Conservation (phyloP, 495 filamentous ascomycete genomes). For the Hypoxylon fragiforme region DNA sequence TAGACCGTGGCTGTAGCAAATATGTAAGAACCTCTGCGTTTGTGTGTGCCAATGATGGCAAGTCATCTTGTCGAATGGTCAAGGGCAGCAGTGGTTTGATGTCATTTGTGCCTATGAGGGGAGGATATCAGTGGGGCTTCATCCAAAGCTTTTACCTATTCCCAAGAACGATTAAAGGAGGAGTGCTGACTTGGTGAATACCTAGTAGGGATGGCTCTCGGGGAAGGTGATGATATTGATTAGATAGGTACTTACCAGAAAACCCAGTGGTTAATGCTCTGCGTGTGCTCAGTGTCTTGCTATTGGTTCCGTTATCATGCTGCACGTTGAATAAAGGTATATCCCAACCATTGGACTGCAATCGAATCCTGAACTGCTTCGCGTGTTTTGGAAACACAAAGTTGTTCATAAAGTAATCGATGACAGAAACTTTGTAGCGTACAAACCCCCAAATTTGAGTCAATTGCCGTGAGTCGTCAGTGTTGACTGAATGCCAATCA, state of each 20-base stretch:
- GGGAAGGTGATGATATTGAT: not conserved
- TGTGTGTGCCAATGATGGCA: conserved; percentile 48
- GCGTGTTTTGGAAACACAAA: conserved; percentile 58
- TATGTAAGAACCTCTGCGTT: conserved; percentile 58
- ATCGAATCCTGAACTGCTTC: conserved; percentile 54
- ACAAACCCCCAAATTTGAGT: conserved; percentile 46
- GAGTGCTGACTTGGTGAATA: too few species aligned
- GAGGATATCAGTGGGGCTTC: too few species aligned
- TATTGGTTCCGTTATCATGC: conserved; percentile 1
- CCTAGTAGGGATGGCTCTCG: too few species aligned
- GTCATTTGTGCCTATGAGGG: conserved; percentile 54
- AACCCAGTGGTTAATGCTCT: conserved; percentile 52
- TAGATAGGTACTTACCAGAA: conserved; percentile 9
- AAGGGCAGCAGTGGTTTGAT: conserved; percentile 51
- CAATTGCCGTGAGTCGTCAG: conserved; percentile 51
- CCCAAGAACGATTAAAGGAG: too few species aligned
- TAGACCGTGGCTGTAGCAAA: conserved; percentile 48
- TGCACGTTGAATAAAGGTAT: conserved; percentile 41
- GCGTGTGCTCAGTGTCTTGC: not conserved
- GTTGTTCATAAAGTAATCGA: conserved; percentile 57
- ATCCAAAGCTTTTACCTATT: too few species aligned
- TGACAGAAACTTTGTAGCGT: conserved; percentile 41
- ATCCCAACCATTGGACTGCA: conserved; percentile 59
- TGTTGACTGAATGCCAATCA: conserved; percentile 53
- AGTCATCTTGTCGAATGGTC: conserved; percentile 55